Evolutionary conservation across 2,329 filamentous ascomycete species (phyloP).

Genomic region (Septoria linicola): DNA sequence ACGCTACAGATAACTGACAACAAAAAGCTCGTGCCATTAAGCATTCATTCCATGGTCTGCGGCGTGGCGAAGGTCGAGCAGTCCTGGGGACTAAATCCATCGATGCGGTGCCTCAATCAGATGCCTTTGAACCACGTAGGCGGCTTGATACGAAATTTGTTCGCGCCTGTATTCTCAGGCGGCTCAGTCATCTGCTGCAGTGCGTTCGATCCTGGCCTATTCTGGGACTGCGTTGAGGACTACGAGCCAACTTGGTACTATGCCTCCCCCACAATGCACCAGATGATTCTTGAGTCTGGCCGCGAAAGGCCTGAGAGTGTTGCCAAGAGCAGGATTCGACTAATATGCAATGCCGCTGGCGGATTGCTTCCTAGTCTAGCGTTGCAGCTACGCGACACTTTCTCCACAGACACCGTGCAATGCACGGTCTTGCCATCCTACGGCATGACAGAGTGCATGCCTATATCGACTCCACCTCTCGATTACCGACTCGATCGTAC

Average conservation of each 20-base stretch:
- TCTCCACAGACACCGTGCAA: slow-evolving; percentile 35
- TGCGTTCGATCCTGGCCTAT: slow-evolving; percentile 55
- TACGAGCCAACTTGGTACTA: slow-evolving; percentile 58
- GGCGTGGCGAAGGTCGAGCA: slow-evolving; percentile 55
- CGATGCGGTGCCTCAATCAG: slow-evolving; percentile 58
- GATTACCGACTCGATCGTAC: slow-evolving; percentile 53
- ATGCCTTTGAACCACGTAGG: slow-evolving; percentile 59
- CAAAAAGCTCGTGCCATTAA: slow-evolving; percentile 59
- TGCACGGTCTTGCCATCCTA: slow-evolving; percentile 57
- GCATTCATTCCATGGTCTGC: slow-evolving; percentile 51
- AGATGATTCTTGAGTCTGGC: slow-evolving; percentile 53
- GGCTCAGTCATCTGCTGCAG: slow-evolving; percentile 56
- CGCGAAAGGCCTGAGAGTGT: slow-evolving; percentile 43
- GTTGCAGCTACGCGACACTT: slow-evolving; percentile 50
- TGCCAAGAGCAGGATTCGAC: slow-evolving; percentile 47
- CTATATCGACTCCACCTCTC: slow-evolving; percentile 57
- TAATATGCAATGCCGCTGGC: slow-evolving; percentile 59
- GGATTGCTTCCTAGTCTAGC: slow-evolving; percentile 55
- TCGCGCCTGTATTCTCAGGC: slow-evolving; percentile 55
- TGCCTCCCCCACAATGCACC: slow-evolving; percentile 58
- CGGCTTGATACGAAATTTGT: slow-evolving; percentile 56
- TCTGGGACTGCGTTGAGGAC: slow-evolving; percentile 56
- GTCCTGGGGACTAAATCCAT: slow-evolving; percentile 51
- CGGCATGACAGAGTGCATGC: slow-evolving; percentile 62
- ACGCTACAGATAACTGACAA: too few species aligned